Conservation (phyloP, 1,139 yeast species). For the Candida dubliniensis region DNA sequence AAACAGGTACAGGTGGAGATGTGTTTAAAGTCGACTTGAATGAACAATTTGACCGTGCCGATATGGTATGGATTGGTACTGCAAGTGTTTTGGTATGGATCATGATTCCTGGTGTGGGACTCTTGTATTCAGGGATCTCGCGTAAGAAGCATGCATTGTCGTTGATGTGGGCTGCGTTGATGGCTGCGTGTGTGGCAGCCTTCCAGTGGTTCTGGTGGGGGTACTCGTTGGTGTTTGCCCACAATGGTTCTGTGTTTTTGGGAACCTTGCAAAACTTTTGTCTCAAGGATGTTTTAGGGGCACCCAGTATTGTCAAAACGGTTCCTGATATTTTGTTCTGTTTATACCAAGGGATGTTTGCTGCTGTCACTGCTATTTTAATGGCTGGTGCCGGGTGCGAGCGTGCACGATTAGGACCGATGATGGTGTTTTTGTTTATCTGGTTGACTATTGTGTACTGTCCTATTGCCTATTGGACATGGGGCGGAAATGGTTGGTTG, state of each 20-base stretch:
- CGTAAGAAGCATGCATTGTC: slow-evolving; percentile 92
- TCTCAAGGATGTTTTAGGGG: slow-evolving; percentile 76
- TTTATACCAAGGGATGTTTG: slow-evolving; percentile 95
- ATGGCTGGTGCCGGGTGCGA: slow-evolving; percentile 98
- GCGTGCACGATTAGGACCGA: slow-evolving; percentile 93
- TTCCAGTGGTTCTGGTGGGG: slow-evolving; percentile 99
- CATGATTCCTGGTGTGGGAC: slow-evolving; percentile 93
- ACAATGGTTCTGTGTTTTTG: slow-evolving; percentile 65
- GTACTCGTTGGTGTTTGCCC: slow-evolving; percentile 81
- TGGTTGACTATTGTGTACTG: slow-evolving; percentile 98
- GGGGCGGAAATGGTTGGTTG: slow-evolving; percentile 94
- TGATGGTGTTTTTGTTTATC: slow-evolving; percentile 88
- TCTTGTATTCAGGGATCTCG: slow-evolving; percentile 85
- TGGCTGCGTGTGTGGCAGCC: slow-evolving; percentile 76
- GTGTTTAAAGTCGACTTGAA: slow-evolving; percentile 72
- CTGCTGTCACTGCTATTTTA: slow-evolving; percentile 85
- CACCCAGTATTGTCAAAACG: slow-evolving; percentile 64
- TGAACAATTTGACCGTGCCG: slow-evolving; percentile 67
- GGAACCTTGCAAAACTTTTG: slow-evolving; percentile 83
- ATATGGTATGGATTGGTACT: slow-evolving; percentile 86
- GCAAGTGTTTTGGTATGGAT: slow-evolving; percentile 82
- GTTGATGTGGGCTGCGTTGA: slow-evolving; percentile 88
- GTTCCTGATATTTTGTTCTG: slow-evolving; percentile 87
- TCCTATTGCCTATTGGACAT: slow-evolving; percentile 95
- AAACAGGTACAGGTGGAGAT: slow-evolving; percentile 75